Percentiles rank a stretch among this genome's conserved stretches.
These are phyloP conservation scores for Delonix regia DNA, from an alignment of 306 rosid species.

Conservation along the genomic window DNA sequence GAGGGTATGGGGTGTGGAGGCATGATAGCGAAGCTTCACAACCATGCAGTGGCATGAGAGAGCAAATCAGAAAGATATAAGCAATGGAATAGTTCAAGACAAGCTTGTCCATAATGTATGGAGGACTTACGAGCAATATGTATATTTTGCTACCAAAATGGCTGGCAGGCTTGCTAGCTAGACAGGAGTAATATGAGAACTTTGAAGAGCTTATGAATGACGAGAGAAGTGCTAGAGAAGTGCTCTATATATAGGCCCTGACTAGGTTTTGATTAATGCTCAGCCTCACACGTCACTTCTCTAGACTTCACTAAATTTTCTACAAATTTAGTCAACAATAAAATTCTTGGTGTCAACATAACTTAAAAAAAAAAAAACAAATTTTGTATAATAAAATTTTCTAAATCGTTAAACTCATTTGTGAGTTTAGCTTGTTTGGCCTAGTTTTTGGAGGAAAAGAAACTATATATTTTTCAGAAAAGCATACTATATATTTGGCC, in stretches of 20 bases:
- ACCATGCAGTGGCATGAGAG: constrained; percentile 43
- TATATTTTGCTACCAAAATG: background rate
- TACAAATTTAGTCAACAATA: no score
- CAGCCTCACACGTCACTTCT: background rate
- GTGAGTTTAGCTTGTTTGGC: background rate
- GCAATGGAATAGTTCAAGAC: constrained; percentile 39
- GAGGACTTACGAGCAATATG: background rate
- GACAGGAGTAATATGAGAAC: background rate
- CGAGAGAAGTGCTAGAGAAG: constrained; percentile 15
- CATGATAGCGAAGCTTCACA: constrained; percentile 44
- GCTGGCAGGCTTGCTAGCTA: background rate
- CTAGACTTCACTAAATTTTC: background rate
- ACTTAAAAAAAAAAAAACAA: no score
- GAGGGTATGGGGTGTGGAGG: constrained; percentile 77
- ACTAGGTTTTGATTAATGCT: constrained; percentile 22
- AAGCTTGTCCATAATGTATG: constrained; percentile 42
- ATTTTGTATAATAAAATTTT: no score
- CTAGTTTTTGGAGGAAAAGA: no score
- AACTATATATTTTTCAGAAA: no score
- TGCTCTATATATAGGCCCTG: constrained; percentile 31
- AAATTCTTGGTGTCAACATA: no score
- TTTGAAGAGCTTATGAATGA: constrained; percentile 27
- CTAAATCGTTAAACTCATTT: no score
- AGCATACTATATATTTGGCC: no score
- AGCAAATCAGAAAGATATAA: constrained; percentile 27